Percentiles rank a stretch among this genome's conserved stretches.
phyloP scores from a whole-genome alignment of 2,329 filamentous ascomycete genomes.

The Colletotrichum echinochloae region DNA sequence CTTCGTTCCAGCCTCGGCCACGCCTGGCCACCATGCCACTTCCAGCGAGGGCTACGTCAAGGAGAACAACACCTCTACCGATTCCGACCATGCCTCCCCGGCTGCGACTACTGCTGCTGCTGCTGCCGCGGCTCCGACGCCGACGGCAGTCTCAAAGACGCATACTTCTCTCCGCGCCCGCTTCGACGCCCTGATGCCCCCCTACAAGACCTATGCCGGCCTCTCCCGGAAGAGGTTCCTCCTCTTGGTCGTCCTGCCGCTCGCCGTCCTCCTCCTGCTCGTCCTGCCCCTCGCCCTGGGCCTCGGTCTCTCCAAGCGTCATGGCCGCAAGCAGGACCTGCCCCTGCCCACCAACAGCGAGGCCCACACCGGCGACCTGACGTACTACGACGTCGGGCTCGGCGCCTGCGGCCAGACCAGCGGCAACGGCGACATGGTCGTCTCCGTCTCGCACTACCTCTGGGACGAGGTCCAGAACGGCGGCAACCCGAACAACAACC shows the following conservation, averaged over 20 bases:
- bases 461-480: conserved; percentile 69
- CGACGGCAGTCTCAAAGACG: too few relatives aligned
- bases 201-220: conserved; percentile 30
- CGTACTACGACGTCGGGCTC: conserved; percentile 74
- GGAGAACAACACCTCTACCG: conserved; percentile 1
- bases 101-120: background rate
- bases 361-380: conserved; percentile 48
- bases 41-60: background rate
- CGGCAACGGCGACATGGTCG: conserved; percentile 67
- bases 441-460: conserved; percentile 73
- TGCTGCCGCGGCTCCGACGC: background rate
- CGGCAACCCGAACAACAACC: conserved; percentile 65
- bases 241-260: conserved; percentile 19
- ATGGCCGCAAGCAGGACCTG: conserved; percentile 5
- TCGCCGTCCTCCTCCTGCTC: conserved; percentile 21
- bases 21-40: background rate
- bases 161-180: conserved; percentile 14
- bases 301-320: conserved; percentile 28
- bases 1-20: conserved; percentile 11
- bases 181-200: conserved; percentile 30
- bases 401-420: conserved; percentile 77
- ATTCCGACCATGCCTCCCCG: background rate
- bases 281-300: conserved; percentile 29
- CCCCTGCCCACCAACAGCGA: conserved; percentile 24
- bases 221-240: conserved; percentile 25